Evolutionary conservation across 2,329 filamentous ascomycete genomes (phyloP), one percentile per base, ranked within the genome.

Genomic region (Grosmannia huntii): DNA sequence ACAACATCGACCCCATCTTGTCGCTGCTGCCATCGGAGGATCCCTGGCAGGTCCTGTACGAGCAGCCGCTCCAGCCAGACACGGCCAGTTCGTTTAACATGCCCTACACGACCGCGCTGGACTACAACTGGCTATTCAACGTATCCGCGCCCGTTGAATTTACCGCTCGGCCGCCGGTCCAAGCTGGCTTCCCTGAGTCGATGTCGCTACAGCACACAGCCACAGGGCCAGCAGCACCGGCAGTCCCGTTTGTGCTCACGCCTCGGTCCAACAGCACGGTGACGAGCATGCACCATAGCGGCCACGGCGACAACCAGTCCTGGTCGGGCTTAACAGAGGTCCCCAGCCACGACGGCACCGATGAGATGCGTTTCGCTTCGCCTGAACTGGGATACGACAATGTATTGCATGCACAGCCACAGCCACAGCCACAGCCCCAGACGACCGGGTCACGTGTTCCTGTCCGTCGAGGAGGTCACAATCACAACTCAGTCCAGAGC

Each of bases 91-190:
- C 62, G 3, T 63, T 63, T 48, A 63, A 63, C 21, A 63, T 63
- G 62, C 62, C 62, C 16, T 63, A 60, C 31, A 63, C 62, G 5
- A 63, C 62, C 1, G 60, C 62, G 0, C 19, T 56, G 28, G 51
- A 63, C 54, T 63, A 63, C 48, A 62, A 60, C 27, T 63, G 62
- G 62, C 60, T 63, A 5, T 63, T 63, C 23, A 63, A 57, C 44
- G 41, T 60, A 54, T 44, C 33, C 21, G 38, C 28, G 5, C 50
- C 41, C 27, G 12, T 33, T 14, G n/a, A 25, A 11, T 38, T 38
- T 38, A 11, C 36, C 36, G 36, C 36, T 38, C 38, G 33, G 38
- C 44, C 44, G n/a, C 28, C 36, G 12, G 41, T 48, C 12, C 44
- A 51, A n/a, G 2, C 50, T 4, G 16, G 31, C 21, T 27, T 27